These are phyloP conservation scores for Artemisia annua DNA, from an alignment of 129 eudicot species.

Conservation along the genomic window DNA sequence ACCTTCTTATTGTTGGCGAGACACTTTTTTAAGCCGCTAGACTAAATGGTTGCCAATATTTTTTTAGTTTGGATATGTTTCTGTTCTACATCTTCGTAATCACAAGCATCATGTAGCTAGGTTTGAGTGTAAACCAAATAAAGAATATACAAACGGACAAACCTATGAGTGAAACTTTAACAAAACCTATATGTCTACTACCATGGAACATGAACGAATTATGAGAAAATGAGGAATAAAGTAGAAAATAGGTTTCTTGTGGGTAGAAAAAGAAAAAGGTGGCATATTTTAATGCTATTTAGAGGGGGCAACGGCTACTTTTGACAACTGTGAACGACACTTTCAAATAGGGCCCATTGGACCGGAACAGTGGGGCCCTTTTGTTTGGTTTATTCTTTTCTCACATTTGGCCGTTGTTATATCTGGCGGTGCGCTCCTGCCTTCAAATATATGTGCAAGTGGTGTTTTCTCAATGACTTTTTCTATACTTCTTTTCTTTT, in stretches of 20 bases:
- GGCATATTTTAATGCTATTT: constrained; percentile 11
- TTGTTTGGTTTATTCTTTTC: constrained; percentile 6
- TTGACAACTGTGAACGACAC: constrained; percentile 31
- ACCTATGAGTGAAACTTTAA: background rate
- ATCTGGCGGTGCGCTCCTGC: constrained; percentile 33
- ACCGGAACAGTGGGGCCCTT: constrained; percentile 15
- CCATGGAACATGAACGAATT: constrained; percentile 12
- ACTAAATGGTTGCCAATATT: too few relatives aligned
- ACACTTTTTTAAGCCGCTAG: too few relatives aligned
- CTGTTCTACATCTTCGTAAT: too few relatives aligned
- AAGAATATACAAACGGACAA: background rate
- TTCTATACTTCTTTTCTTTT: too few relatives aligned
- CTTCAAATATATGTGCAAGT: constrained; percentile 22
- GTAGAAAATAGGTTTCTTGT: constrained; percentile 27
- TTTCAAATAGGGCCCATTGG: constrained; percentile 24
- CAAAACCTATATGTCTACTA: background rate
- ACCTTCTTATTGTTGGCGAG: too few relatives aligned
- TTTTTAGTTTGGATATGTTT: too few relatives aligned
- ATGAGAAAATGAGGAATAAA: constrained; percentile 18
- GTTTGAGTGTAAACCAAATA: background rate
- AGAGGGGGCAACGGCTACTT: constrained; percentile 39
- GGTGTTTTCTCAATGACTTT: background rate
- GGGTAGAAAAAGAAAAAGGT: constrained; percentile 22
- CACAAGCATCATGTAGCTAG: background rate
- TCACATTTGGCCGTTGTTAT: constrained; percentile 36